Base-by-base conservation (phyloP, 148 eudicot species). In the Rhododendron molle region DNA sequence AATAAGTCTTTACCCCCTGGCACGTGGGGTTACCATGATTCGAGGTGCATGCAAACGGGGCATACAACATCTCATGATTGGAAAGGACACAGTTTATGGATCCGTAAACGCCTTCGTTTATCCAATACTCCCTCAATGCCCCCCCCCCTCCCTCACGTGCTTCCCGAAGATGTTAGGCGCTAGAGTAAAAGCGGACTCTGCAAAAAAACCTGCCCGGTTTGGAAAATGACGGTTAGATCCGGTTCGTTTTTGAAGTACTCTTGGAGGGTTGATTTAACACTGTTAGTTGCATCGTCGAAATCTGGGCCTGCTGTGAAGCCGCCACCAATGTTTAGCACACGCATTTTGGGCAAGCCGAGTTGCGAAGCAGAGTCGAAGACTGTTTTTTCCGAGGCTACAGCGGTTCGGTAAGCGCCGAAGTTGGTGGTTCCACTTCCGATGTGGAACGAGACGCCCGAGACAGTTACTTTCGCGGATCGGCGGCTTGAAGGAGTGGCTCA, bases 201-300 rank as follows among this genome's bases (percentile, higher is more conserved):
- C 84, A n/a, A 2, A 87, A 87, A 40, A 78, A 87, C n/a, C 86
- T 80, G 1, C 89, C 89, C 23, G 89, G 89, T 81, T 87, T 86
- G 14, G 89, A n/a, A 84, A 2, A 87, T 84, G 6, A 84, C 8
- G 10, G 49, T 73, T 23, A 87, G 54, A 34, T 36, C 85, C 47
- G 77, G 54, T 18, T 60, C 44, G 30, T 46, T n/a, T n/a, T n/a
- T n/a, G n/a, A n/a, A n/a, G n/a, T n/a, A n/a, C n/a, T n/a, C n/a
- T n/a, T n/a, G n/a, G 10, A 80, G 0, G 36, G 89, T 83, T 0
- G 83, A 85, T 49, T 72, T 83, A 0, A 82, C 36, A 18, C 72
- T 50, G 43, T 28, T 38, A 7, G 89, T 80, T 1, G 89, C 78
- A n/a, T 14, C 69, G 4, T 54, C 71, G 47, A 88, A 81, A 32